Evolutionary conservation across 805 yeast species (phyloP), one percentile per base, ranked within the genome.

Genomic region (Metschnikowia similis): DNA sequence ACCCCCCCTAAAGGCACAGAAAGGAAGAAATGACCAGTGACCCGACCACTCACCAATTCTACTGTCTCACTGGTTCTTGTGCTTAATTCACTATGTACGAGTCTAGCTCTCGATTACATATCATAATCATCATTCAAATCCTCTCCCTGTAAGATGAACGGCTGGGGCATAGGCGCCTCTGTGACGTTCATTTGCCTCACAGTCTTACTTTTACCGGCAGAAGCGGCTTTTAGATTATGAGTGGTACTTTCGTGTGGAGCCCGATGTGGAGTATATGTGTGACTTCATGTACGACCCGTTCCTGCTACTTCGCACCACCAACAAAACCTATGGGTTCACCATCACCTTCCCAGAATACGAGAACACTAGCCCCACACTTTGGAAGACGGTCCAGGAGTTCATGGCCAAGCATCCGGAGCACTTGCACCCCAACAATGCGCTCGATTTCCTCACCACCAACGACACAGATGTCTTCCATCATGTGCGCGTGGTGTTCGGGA

Each of bases 111-210:
- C 34, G 9, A 16, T 28, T 39, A 29, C 51, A 47, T 35, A 32
- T 47, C 53, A 43, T 43, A 43, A 11, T 55, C 64, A 47, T 70
- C 70, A 49, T 81, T 82, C 53, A 75, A 72, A 46, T 80, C 84
- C 44, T 75, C 75, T 16, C 77, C 84, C 52, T 75, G 74, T 59
- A 86, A 80, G 14, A 79, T 81, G 63, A 86, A 86, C 21, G 89
- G 85, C 57, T 81, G 83, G 31, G 88, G 88, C 37, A 82, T 58
- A 41, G 87, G 95, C 17, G 90, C 96, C 65, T 81, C 89, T 16
- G 83, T 81, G 59, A 81, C 78, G 61, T 79, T 83, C 64, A 78
- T 72, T 66, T 90, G 95, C 67, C 96, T 85, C 27, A 89, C 84
- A 0, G 97, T 92, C 69, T 84, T 70, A 69, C 51, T 82, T 80